phyloP scores from a whole-genome alignment of 2,329 filamentous ascomycete species.

The Sporothrix brunneoviolacea region DNA sequence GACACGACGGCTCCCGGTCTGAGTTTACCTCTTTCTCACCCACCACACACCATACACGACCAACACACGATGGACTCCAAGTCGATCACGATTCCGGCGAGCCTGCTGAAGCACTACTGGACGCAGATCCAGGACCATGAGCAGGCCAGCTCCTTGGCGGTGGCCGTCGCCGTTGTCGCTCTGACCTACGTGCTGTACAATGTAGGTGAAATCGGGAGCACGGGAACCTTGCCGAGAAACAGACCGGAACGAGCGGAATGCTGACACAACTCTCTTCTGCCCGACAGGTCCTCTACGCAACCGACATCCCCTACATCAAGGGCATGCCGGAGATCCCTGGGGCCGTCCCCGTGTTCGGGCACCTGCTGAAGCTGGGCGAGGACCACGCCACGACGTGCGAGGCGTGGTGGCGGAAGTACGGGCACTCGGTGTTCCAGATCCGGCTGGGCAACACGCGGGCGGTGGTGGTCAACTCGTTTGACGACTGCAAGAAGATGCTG shows the following conservation, averaged over 20 bases:
- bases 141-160: slow-evolving; percentile 13
- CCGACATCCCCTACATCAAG: slow-evolving; percentile 55
- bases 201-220: background rate
- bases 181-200: slow-evolving; percentile 13
- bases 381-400: slow-evolving; percentile 49
- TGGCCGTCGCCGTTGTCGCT: slow-evolving; percentile 8
- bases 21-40: too few species aligned
- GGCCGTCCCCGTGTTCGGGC: slow-evolving; percentile 53
- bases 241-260: too few species aligned
- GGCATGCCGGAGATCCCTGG: slow-evolving; percentile 55
- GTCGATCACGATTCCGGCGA: slow-evolving; percentile 2
- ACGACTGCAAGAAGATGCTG: slow-evolving; percentile 67
- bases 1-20: too few species aligned
- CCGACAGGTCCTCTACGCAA: slow-evolving; percentile 34
- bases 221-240: too few species aligned
- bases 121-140: slow-evolving; percentile 10
- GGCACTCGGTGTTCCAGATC: slow-evolving; percentile 56
- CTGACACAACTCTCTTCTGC: too few species aligned
- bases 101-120: slow-evolving; percentile 15
- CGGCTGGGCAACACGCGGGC: slow-evolving; percentile 65
- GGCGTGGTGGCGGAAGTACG: slow-evolving; percentile 54
- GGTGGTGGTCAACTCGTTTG: slow-evolving; percentile 73
- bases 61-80: background rate
- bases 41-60: background rate
- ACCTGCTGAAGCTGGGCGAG: slow-evolving; percentile 52